phyloP scores from a whole-genome alignment of 139 green algal genomes.

The Zygnema circumcarinatum region DNA sequence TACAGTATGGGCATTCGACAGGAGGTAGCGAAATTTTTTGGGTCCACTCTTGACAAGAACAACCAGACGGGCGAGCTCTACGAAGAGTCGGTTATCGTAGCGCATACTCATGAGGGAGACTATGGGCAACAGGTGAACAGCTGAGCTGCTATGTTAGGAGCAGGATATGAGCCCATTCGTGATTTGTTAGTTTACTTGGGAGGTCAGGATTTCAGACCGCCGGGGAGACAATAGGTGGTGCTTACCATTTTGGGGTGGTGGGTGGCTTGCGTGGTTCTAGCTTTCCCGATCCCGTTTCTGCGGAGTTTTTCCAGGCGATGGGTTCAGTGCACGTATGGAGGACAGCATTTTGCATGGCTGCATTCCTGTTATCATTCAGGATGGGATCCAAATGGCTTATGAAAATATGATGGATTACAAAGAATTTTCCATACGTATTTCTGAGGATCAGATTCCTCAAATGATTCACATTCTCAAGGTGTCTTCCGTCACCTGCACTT shows the following conservation, averaged over 20 bases:
- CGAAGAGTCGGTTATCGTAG: conserved; percentile 21
- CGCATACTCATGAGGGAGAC: not conserved
- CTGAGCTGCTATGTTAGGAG: not conserved
- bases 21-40: conserved; percentile 24
- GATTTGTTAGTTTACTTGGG: not conserved
- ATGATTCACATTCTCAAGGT: conserved; percentile 10
- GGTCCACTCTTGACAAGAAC: not conserved
- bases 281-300: not conserved
- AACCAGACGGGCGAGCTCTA: conserved; percentile 1
- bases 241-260: not conserved
- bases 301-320: conserved; percentile 14
- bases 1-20: conserved; percentile 48
- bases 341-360: conserved; percentile 31
- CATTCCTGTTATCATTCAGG: conserved; percentile 30
- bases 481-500: not conserved
- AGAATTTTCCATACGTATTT: not conserved
- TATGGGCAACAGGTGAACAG: not conserved
- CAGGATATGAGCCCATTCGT: not conserved
- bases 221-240: not conserved
- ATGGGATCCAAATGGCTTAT: conserved; percentile 15
- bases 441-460: conserved; percentile 6
- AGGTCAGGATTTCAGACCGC: not conserved
- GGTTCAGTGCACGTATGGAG: conserved; percentile 33
- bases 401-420: conserved; percentile 22
- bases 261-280: not conserved